These are phyloP conservation scores for Fusarium nodosum DNA, from an alignment of 2,329 filamentous ascomycete genomes.

Conservation along the genomic window DNA sequence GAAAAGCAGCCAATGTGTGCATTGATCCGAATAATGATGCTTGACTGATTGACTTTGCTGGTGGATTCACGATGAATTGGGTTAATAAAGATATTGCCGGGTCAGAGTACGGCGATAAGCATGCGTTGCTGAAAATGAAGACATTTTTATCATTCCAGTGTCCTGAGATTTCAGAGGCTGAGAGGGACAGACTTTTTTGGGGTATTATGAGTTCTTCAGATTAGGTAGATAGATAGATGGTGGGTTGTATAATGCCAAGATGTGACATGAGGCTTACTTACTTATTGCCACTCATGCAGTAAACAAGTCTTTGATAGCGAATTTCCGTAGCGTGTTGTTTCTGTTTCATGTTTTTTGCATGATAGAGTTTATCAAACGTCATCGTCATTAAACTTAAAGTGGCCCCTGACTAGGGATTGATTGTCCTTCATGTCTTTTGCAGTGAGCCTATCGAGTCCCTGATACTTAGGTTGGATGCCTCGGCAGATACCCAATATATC, in stretches of 20 bases:
- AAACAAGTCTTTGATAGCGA: background rate
- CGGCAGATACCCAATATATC: background rate
- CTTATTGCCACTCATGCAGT: background rate
- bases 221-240: too few relatives aligned
- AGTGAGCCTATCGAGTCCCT: too few relatives aligned
- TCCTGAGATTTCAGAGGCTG: background rate
- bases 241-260: background rate
- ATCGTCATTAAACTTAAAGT: conserved; percentile 6
- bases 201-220: background rate
- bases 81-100: conserved; percentile 3
- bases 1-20: conserved; percentile 7
- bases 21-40: conserved; percentile 7
- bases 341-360: background rate
- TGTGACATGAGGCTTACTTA: background rate
- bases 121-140: background rate
- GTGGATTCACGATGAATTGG: background rate
- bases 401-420: background rate
- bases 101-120: background rate
- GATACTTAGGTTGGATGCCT: background rate
- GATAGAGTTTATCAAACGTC: background rate
- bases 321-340: background rate
- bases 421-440: background rate
- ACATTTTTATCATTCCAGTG: background rate
- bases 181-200: background rate
- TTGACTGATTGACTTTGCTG: conserved; percentile 22